These are phyloP conservation scores for Rugonectria rugulosa DNA, from an alignment of 2,329 filamentous ascomycete genomes.

Conservation along the genomic window DNA sequence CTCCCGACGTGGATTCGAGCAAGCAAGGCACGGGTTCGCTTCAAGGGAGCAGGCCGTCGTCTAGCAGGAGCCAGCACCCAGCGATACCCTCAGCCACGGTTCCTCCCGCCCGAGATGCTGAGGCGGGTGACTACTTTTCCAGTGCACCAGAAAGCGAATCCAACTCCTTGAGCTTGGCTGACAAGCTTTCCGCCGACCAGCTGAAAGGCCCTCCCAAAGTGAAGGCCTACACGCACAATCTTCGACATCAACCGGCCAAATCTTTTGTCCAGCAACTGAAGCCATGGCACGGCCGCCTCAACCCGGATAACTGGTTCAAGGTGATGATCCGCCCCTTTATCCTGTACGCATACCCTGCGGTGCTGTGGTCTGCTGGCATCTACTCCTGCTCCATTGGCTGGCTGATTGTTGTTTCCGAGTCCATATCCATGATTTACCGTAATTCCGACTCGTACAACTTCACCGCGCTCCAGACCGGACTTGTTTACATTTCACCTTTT, in stretches of 20 bases:
- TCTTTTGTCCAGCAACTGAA: constrained; percentile 78
- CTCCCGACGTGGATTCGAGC: constrained; percentile 14
- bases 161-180: constrained; percentile 48
- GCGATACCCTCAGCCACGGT: constrained; percentile 11
- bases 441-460: constrained; percentile 78
- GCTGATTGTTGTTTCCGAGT: constrained; percentile 94
- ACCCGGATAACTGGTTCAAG: constrained; percentile 79
- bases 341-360: constrained; percentile 84
- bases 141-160: constrained; percentile 31
- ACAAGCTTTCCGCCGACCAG: constrained; percentile 50
- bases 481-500: constrained; percentile 91
- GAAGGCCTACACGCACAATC: constrained; percentile 72
- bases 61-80: neutral
- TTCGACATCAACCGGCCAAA: constrained; percentile 71
- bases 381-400: constrained; percentile 92
- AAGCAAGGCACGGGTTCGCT: neutral
- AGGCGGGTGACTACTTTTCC: too few species aligned
- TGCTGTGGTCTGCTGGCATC: constrained; percentile 86
- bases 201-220: constrained; percentile 45
- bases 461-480: constrained; percentile 77
- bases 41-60: neutral
- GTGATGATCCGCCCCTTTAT: constrained; percentile 83
- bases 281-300: constrained; percentile 80
- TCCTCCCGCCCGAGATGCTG: neutral
- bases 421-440: constrained; percentile 81